phyloP scores from a whole-genome alignment of 1,284 basidiomycete genomes.

The Xanthoconium separans region DNA sequence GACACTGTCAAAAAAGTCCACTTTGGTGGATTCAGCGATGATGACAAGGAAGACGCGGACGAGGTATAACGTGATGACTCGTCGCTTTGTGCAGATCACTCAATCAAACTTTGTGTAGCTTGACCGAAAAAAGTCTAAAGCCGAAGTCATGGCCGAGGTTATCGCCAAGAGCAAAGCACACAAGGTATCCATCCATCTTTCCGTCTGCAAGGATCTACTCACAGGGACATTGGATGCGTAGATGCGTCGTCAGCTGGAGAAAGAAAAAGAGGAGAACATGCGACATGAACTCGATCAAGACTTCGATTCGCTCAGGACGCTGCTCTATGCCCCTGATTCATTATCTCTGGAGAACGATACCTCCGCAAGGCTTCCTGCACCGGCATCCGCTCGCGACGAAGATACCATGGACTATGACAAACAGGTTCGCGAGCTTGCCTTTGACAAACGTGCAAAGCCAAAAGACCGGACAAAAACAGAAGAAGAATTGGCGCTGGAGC shows the following conservation, averaged over 20 bases:
- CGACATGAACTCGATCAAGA: conserved; percentile 89
- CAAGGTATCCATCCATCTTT: conserved; percentile 55
- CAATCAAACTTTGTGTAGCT: conserved; percentile 46
- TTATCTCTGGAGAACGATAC: conserved; percentile 41
- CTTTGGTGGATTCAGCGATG: conserved; percentile 89
- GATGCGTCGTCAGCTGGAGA: conserved; percentile 85
- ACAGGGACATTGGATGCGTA: conserved; percentile 33
- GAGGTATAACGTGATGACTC: conserved; percentile 37
- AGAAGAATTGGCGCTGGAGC: conserved; percentile 88
- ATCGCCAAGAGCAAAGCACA: conserved; percentile 97
- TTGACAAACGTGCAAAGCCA: conserved; percentile 91
- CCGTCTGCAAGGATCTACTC: neutral
- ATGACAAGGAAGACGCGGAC: conserved; percentile 57
- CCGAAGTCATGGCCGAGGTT: conserved; percentile 97
- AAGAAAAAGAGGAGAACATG: conserved; percentile 83
- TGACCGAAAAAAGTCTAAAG: conserved; percentile 84
- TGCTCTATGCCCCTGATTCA: conserved; percentile 66
- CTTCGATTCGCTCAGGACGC: conserved; percentile 78
- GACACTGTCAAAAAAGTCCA: conserved; percentile 68
- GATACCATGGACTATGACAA: conserved; percentile 77
- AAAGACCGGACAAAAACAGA: conserved; percentile 97
- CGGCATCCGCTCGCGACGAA: conserved; percentile 10
- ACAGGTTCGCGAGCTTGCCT: conserved; percentile 89
- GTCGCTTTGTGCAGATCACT: neutral
- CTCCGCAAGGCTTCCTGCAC: conserved; percentile 9